Conservation (phyloP, 495 filamentous ascomycete species). For the Staphylotrichum longicolle region DNA sequence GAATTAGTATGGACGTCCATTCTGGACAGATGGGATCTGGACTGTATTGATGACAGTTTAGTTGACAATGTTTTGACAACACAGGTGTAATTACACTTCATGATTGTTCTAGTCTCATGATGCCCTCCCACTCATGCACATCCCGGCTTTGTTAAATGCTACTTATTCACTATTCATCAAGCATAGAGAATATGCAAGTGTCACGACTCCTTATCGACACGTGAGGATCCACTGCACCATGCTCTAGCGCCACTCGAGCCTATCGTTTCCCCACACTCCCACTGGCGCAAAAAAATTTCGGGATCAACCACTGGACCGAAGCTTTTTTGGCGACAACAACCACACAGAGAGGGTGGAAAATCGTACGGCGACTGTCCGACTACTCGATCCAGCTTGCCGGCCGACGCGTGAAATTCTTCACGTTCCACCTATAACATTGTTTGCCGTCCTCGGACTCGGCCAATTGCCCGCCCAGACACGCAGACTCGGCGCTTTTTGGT, state of each 20-base stretch:
- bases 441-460: background rate
- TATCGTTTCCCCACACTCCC: constrained; percentile 23
- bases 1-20: too few species aligned
- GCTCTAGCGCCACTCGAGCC: constrained; percentile 20
- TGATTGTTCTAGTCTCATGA: too few species aligned
- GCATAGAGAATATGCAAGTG: too few species aligned
- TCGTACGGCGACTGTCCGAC: constrained; percentile 27
- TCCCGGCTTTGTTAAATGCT: too few species aligned
- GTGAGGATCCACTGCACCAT: constrained; percentile 2
- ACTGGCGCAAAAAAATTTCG: constrained; percentile 28
- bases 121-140: too few species aligned
- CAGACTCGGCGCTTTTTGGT: background rate
- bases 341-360: constrained; percentile 20
- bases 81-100: background rate
- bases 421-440: constrained; percentile 23
- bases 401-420: constrained; percentile 23
- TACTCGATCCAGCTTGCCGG: constrained; percentile 24
- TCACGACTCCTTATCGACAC: constrained; percentile 10
- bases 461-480: constrained; percentile 11
- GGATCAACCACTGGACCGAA: constrained; percentile 9
- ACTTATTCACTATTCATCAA: too few species aligned
- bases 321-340: constrained; percentile 11
- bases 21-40: too few species aligned
- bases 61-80: too few species aligned
- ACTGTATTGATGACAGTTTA: too few species aligned